Evolutionary conservation across 768 basidiomycete genomes (phyloP).

Genomic region (Phallus indusiatus): DNA sequence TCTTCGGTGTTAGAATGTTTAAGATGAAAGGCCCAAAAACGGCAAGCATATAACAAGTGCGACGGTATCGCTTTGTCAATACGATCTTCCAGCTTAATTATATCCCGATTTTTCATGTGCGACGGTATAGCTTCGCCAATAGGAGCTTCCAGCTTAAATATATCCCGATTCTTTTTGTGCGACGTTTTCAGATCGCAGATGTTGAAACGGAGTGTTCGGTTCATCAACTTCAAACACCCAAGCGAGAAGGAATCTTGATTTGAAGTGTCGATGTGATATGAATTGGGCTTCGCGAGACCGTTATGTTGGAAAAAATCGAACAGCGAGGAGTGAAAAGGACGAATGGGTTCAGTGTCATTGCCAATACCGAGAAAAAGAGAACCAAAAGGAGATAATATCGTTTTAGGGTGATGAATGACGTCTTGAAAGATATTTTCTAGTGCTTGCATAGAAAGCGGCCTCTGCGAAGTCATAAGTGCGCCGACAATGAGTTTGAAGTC

Average conservation of each 20-base stretch:
- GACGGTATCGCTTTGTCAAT: neutral
- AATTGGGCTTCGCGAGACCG: neutral
- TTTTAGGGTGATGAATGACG: neutral
- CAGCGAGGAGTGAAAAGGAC: conserved; percentile 16
- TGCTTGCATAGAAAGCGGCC: conserved; percentile 14
- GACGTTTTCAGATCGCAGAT: neutral
- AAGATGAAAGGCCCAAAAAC: neutral
- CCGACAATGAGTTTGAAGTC: conserved; percentile 15
- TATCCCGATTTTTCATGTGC: neutral
- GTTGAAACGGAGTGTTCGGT: neutral
- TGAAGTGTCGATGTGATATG: conserved; percentile 11
- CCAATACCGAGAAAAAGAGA: conserved; percentile 16
- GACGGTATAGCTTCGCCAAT: neutral
- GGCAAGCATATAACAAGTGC: neutral
- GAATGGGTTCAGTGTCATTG: conserved; percentile 14
- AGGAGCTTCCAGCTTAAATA: neutral
- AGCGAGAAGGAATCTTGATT: conserved; percentile 17
- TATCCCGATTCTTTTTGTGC: neutral
- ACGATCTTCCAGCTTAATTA: neutral
- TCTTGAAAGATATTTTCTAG: conserved; percentile 11
- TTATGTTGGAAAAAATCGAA: neutral
- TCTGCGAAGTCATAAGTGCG: conserved; percentile 17
- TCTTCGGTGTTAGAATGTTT: neutral
- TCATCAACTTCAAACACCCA: conserved; percentile 6
- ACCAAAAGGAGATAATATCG: neutral